phyloP scores from a whole-genome alignment of 2,329 filamentous ascomycete species.

The Helotiales sp. region DNA sequence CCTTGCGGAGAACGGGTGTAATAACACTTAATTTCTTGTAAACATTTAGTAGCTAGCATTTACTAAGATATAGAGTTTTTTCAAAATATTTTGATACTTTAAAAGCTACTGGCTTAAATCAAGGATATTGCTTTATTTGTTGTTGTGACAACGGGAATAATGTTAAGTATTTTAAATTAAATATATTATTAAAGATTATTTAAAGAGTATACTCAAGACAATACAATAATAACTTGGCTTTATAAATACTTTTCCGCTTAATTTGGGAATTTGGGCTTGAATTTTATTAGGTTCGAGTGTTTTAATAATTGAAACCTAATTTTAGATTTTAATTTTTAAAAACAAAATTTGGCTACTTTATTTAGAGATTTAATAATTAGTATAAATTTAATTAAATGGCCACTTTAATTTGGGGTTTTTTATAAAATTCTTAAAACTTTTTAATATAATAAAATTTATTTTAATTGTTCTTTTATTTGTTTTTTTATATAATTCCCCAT shows the following conservation, averaged over 20 bases:
- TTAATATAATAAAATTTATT: not conserved
- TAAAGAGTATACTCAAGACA: not conserved
- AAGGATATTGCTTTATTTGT: not conserved
- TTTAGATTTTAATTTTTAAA: not conserved
- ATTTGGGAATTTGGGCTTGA: not conserved
- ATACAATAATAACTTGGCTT: not conserved
- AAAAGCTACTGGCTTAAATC: not conserved
- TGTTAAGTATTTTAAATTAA: not conserved
- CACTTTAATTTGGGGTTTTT: not conserved
- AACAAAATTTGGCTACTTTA: not conserved
- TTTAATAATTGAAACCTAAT: not conserved
- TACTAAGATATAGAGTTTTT: not conserved
- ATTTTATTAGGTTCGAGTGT: not conserved
- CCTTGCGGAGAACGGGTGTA: not conserved
- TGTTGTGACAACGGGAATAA: not conserved
- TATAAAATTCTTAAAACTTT: too few species aligned
- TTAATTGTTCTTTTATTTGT: not conserved
- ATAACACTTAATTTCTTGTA: not conserved
- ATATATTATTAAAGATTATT: not conserved
- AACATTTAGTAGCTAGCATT: not conserved
- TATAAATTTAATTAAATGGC: not conserved
- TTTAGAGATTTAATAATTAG: not conserved
- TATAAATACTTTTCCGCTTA: not conserved
- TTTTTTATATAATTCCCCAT: not conserved
- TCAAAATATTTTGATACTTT: not conserved